A percentile compares a stretch with the other conserved stretches of the same genome.
These are phyloP conservation scores for Rosa multiflora DNA, from an alignment of 306 rosid genomes.

Conservation along the genomic window DNA sequence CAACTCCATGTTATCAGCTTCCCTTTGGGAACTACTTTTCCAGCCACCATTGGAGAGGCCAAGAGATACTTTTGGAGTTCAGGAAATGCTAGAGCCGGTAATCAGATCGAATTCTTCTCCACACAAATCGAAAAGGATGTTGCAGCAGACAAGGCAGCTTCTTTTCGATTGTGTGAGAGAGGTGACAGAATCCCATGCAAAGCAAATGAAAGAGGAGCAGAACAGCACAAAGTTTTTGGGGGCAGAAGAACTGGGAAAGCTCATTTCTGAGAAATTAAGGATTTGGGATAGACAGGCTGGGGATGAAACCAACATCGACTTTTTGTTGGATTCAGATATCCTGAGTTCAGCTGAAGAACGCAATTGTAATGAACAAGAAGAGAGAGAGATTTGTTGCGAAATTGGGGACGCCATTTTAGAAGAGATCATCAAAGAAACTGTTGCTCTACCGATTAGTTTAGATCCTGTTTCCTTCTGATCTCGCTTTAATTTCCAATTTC, in stretches of 20 bases:
- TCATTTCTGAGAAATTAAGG: constrained; percentile 41
- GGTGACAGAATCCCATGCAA: constrained; percentile 32
- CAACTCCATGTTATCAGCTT: constrained; percentile 49
- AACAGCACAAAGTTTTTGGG: constrained; percentile 30
- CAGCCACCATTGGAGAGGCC: constrained; percentile 37
- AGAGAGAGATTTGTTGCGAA: constrained; percentile 45
- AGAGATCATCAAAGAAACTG: constrained; percentile 41
- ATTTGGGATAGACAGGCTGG: constrained; percentile 37
- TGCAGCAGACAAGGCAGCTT: constrained; percentile 58
- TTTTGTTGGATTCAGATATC: constrained; percentile 41
- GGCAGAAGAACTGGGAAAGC: constrained; percentile 48
- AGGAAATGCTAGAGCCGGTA: constrained; percentile 30
- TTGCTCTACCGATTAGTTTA: constrained; percentile 11
- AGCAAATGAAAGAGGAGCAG: constrained; percentile 21
- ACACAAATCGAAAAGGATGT: constrained; percentile 45
- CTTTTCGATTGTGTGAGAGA: constrained; percentile 72
- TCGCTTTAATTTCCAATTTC: background rate
- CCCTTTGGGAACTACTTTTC: constrained; percentile 52
- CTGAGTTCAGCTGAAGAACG: constrained; percentile 48
- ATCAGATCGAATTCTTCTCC: constrained; percentile 34
- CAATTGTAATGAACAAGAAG: constrained; percentile 41
- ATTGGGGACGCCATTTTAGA: constrained; percentile 59
- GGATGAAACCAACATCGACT: constrained; percentile 26
- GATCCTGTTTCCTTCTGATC: background rate
- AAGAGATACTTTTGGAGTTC: constrained; percentile 10